A percentile compares a stretch with the other conserved stretches of the same genome.
Evolutionary conservation across 768 basidiomycete genomes (phyloP).

Genomic region (Podaxis sp.): DNA sequence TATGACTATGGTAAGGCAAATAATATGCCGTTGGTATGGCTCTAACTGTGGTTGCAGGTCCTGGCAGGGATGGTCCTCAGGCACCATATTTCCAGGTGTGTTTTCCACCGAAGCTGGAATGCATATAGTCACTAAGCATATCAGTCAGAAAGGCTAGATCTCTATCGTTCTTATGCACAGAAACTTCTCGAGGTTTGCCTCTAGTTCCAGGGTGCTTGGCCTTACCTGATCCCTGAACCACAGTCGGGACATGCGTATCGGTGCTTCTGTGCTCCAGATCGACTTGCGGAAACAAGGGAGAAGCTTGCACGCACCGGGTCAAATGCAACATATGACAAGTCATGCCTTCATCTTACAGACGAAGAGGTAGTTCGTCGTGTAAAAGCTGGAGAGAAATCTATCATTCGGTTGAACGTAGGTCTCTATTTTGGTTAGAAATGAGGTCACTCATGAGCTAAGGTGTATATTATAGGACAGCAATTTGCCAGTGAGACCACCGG

Average conservation of each 20-base stretch:
- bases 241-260: constrained; percentile 89
- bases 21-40: neutral
- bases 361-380: constrained; percentile 79
- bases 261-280: constrained; percentile 85
- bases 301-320: constrained; percentile 66
- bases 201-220: neutral
- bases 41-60: constrained; percentile 45
- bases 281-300: constrained; percentile 63
- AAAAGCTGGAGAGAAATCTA: constrained; percentile 69
- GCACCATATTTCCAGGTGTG: constrained; percentile 85
- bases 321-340: constrained; percentile 80
- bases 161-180: constrained; percentile 72
- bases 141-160: constrained; percentile 84
- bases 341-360: constrained; percentile 80
- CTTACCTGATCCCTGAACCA: neutral
- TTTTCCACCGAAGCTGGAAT: neutral
- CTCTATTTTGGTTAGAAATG: neutral
- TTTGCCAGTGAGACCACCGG: constrained; percentile 44
- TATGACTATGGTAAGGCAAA: constrained; percentile 78
- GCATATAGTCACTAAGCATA: constrained; percentile 5
- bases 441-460: neutral
- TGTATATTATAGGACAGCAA: constrained; percentile 46
- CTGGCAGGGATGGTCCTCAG: constrained; percentile 68
- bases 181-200: constrained; percentile 68
- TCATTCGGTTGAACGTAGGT: constrained; percentile 86